phyloP scores from a whole-genome alignment of 2,329 filamentous ascomycete species.

The Leptoxyphium fumago region DNA sequence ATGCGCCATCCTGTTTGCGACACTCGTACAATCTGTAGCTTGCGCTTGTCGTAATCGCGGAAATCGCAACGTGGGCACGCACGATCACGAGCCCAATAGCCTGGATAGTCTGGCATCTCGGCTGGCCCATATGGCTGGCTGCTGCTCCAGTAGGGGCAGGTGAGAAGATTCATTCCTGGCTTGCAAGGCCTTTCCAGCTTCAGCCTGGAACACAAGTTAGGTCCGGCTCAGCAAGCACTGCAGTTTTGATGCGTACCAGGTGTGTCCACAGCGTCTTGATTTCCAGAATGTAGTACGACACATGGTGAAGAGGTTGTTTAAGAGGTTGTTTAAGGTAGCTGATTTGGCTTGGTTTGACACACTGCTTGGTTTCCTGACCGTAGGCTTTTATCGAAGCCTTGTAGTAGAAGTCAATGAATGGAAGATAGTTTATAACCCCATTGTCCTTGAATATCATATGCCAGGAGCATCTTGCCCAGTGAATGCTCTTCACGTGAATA shows the following conservation, averaged over 20 bases:
- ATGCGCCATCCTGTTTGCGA: not conserved
- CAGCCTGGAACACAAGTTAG: slow-evolving; percentile 13
- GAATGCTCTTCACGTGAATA: no score
- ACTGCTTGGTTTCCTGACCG: no score
- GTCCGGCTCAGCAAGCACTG: not conserved
- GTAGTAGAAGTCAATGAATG: no score
- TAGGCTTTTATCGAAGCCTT: no score
- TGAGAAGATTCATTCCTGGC: slow-evolving; percentile 24
- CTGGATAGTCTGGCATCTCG: slow-evolving; percentile 8
- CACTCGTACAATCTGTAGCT: slow-evolving; percentile 1
- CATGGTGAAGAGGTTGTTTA: slow-evolving; percentile 22
- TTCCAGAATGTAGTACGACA: slow-evolving; percentile 32
- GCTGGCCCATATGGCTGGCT: slow-evolving; percentile 12
- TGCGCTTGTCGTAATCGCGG: slow-evolving; percentile 11
- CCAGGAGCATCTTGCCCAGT: no score
- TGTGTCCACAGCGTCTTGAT: slow-evolving; percentile 31
- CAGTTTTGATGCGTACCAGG: slow-evolving; percentile 22
- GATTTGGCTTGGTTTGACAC: no score
- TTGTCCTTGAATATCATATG: no score
- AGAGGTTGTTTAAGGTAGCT: not conserved
- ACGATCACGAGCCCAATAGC: slow-evolving; percentile 7
- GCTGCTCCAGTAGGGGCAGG: slow-evolving; percentile 23
- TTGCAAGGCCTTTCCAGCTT: slow-evolving; percentile 31
- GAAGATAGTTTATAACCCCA: no score
- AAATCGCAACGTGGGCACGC: slow-evolving; percentile 17